A percentile compares a stretch with the other conserved stretches of the same genome.
These are phyloP conservation scores for Limnanthes douglasii DNA, from an alignment of 345 rosid genomes.

Conservation along the genomic window DNA sequence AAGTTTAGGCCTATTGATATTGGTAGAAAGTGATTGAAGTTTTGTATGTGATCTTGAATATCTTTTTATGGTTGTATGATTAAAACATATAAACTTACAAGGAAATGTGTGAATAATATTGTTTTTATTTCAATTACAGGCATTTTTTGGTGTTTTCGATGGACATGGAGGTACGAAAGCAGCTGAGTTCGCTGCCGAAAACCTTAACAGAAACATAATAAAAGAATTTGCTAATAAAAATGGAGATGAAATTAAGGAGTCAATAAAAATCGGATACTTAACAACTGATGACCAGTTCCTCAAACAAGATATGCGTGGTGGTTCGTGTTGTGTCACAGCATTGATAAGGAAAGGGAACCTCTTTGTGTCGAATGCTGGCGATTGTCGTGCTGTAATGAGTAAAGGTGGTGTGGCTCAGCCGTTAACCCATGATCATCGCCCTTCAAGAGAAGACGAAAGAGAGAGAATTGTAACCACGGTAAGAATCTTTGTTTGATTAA, in stretches of 20 bases:
- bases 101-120: no score
- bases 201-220: conserved; percentile 49
- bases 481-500: conserved; percentile 13
- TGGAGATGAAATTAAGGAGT: conserved; percentile 29
- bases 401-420: conserved; percentile 58
- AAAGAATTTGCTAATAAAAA: conserved; percentile 21
- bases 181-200: conserved; percentile 65
- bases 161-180: conserved; percentile 88
- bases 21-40: no score
- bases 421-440: conserved; percentile 76
- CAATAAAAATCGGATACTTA: conserved; percentile 59
- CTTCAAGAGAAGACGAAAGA: conserved; percentile 68
- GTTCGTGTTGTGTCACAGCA: conserved; percentile 86
- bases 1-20: no score
- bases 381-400: conserved; percentile 91
- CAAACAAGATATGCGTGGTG: conserved; percentile 40
- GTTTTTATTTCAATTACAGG: conserved; percentile 16
- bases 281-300: conserved; percentile 61
- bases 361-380: conserved; percentile 74
- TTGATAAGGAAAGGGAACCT: conserved; percentile 49
- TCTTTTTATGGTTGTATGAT: no score
- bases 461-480: conserved; percentile 53
- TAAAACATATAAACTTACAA: no score
- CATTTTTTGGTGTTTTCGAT: conserved; percentile 71
- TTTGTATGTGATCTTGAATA: no score